A percentile compares a stretch with the other conserved stretches of the same genome.
Evolutionary conservation across 108 stramenopile species (phyloP).

Genomic region (Cyclotella cryptica): DNA sequence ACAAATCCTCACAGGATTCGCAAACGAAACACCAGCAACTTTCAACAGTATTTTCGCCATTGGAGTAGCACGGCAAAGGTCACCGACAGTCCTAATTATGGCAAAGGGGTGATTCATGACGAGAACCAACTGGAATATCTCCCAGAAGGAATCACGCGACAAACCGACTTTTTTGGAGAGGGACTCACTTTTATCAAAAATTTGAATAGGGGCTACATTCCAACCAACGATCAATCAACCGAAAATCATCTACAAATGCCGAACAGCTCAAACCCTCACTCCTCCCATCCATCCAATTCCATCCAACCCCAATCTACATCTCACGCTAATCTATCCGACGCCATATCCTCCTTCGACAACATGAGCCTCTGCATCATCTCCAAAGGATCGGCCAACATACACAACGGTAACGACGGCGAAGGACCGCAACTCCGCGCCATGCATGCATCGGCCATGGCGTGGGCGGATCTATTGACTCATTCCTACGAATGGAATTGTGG

Average conservation of each 20-base stretch:
- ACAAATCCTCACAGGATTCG: too few relatives aligned
- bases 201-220: conserved; percentile 7
- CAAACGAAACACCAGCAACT: too few relatives aligned
- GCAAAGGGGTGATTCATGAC: too few relatives aligned
- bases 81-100: too few relatives aligned
- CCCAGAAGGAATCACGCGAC: conserved; percentile 32
- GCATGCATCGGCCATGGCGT: conserved; percentile 74
- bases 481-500: conserved; percentile 63
- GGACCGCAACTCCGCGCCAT: conserved; percentile 68
- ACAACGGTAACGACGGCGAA: conserved; percentile 74
- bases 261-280: too few relatives aligned
- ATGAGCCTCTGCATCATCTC: conserved; percentile 70
- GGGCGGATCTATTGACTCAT: conserved; percentile 70
- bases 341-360: conserved; percentile 70
- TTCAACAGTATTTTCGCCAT: too few relatives aligned
- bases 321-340: conserved; percentile 22
- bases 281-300: background rate
- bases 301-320: background rate
- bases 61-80: too few relatives aligned
- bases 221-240: background rate
- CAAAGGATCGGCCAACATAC: conserved; percentile 69
- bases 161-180: conserved; percentile 82
- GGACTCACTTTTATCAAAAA: conserved; percentile 69
- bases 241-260: background rate
- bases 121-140: conserved; percentile 5